Evolutionary conservation across 2,329 filamentous ascomycete species (phyloP).

Genomic region (Mollisia scopiformis): DNA sequence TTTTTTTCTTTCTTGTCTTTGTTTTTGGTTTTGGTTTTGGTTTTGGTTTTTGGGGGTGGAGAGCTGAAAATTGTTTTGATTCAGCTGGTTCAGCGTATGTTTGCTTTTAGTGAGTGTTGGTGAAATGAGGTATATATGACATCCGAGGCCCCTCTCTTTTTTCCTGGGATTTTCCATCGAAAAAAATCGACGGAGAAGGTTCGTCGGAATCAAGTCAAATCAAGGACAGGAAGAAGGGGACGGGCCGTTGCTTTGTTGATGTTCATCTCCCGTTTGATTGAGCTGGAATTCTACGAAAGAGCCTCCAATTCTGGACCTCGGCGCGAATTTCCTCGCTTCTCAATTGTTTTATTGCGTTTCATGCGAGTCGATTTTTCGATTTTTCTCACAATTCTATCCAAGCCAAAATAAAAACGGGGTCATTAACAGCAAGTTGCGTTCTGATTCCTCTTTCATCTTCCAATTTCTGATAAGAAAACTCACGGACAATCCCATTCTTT

Average conservation of each 20-base stretch:
- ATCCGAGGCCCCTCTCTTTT: background rate
- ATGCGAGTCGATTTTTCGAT: background rate
- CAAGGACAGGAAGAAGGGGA: background rate
- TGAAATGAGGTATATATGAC: constrained; percentile 1
- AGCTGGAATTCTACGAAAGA: too few relatives aligned
- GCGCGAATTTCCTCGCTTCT: background rate
- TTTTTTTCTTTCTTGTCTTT: background rate
- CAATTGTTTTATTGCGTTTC: background rate
- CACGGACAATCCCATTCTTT: background rate
- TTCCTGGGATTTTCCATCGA: too few relatives aligned
- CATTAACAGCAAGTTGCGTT: too few relatives aligned
- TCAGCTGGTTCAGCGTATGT: background rate
- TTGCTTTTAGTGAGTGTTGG: background rate
- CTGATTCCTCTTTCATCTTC: background rate
- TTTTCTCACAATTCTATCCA: background rate
- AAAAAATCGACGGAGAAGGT: too few relatives aligned
- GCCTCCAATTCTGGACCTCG: too few relatives aligned
- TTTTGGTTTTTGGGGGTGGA: too few relatives aligned
- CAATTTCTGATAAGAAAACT: background rate
- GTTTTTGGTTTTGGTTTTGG: background rate
- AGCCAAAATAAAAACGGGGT: too few relatives aligned
- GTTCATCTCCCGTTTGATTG: background rate
- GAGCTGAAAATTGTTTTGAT: too few relatives aligned
- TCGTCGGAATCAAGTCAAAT: too few relatives aligned
- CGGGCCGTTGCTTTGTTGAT: background rate